A percentile compares a stretch with the other conserved stretches of the same genome.
phyloP scores from a whole-genome alignment of 805 yeast species.

The Hyphopichia homilentoma region DNA sequence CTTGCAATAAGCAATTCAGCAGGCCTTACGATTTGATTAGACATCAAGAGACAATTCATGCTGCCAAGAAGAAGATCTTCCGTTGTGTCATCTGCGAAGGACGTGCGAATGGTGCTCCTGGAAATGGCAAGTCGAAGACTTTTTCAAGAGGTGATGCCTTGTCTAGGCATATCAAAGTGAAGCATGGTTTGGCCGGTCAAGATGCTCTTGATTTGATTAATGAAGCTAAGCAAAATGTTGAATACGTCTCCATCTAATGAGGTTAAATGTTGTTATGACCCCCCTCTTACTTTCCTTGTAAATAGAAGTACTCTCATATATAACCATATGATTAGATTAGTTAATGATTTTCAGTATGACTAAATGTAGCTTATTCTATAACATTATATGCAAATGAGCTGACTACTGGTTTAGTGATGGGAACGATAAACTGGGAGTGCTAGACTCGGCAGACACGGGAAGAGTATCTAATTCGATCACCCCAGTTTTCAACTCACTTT shows the following conservation, averaged over 20 bases:
- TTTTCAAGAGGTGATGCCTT: slow-evolving; percentile 45
- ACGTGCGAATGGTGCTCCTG: slow-evolving; percentile 42
- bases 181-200: slow-evolving; percentile 69
- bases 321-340: background rate
- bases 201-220: slow-evolving; percentile 70
- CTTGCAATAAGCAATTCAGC: slow-evolving; percentile 78
- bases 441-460: too few relatives aligned
- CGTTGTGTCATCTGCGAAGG: slow-evolving; percentile 47
- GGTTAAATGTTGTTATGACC: too few relatives aligned
- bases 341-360: too few relatives aligned
- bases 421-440: too few relatives aligned
- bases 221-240: slow-evolving; percentile 75
- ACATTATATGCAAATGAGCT: too few relatives aligned
- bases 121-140: slow-evolving; percentile 49
- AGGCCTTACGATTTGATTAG: slow-evolving; percentile 52
- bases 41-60: slow-evolving; percentile 48
- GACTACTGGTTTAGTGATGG: too few relatives aligned
- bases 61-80: slow-evolving; percentile 41
- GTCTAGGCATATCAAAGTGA: slow-evolving; percentile 60
- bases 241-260: slow-evolving; percentile 38
- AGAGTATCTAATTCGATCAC: too few relatives aligned
- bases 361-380: too few relatives aligned
- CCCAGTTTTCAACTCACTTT: too few relatives aligned
- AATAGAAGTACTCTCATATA: slow-evolving; percentile 1
- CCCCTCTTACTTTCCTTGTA: too few relatives aligned